These are phyloP conservation scores for Pichia membranifaciens DNA, from an alignment of 805 yeast species.

Conservation along the genomic window DNA sequence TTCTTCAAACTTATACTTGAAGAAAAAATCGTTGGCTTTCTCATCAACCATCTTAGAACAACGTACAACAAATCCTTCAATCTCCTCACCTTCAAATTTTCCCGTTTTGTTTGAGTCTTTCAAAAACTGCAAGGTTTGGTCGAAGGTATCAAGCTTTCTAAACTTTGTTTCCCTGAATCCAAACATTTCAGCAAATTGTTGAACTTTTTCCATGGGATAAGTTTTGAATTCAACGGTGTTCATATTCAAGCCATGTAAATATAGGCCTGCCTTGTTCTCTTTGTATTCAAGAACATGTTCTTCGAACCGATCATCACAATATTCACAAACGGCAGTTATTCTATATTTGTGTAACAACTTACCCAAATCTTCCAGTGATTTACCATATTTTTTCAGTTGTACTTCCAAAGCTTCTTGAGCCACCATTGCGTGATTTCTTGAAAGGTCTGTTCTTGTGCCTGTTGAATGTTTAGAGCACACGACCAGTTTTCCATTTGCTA, in stretches of 20 bases:
- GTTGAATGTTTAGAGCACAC: constrained; percentile 92
- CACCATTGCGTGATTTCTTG: constrained; percentile 65
- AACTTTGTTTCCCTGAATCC: constrained; percentile 64
- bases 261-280: constrained; percentile 67
- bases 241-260: constrained; percentile 80
- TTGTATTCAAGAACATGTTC: constrained; percentile 84
- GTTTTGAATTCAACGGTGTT: constrained; percentile 65
- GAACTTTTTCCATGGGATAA: constrained; percentile 53
- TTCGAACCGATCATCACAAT: constrained; percentile 88
- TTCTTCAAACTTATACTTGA: constrained; percentile 92
- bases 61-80: constrained; percentile 92
- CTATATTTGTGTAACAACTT: constrained; percentile 41
- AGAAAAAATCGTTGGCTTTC: constrained; percentile 52
- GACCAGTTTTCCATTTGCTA: constrained; percentile 66
- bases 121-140: constrained; percentile 44
- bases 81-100: constrained; percentile 59
- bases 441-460: constrained; percentile 46
- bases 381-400: constrained; percentile 43
- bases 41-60: constrained; percentile 33
- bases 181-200: constrained; percentile 53
- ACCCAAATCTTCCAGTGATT: constrained; percentile 49
- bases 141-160: constrained; percentile 34
- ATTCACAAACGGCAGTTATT: constrained; percentile 85
- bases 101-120: constrained; percentile 60
- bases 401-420: constrained; percentile 54